Evolutionary conservation across 2,329 filamentous ascomycete genomes (phyloP), one percentile per base, ranked within the genome.

Genomic region (Aschersonia sp.): DNA sequence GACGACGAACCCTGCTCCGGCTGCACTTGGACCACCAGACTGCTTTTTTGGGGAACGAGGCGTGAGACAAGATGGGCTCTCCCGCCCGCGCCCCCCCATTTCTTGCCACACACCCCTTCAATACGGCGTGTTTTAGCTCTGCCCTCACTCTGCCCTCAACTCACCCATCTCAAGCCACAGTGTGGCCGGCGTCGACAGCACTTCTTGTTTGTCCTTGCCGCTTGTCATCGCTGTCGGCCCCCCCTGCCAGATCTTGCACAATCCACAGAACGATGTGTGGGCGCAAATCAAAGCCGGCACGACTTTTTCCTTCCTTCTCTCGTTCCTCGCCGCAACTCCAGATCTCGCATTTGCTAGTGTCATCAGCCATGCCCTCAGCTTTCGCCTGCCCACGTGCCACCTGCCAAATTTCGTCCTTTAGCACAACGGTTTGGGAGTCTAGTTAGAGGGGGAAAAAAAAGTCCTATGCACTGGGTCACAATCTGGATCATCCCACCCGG

Each of bases 401-500:
- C 22, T 22, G 22, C 22, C 22, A 22, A 22, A 22, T 22, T 22
- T 22, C 22, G 22, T 22, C 22, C 22, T 22, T 22, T 22, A 22
- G 22, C 22, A 22, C 22, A 22, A 22, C 22, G 22, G 22, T 22
- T 22, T 22, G 22, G 22, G 43, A 39, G 12, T 14, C 43, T 45
- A 47, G 35, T 44, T n/a, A 45, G 30, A 46, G 11, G 11, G 41
- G 5, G 39, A 35, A 37, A 12, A 37, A 12, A 8, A 37, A 37
- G 8, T 37, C 48, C 46, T 42, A 44, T 43, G 31, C 46, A 30
- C 41, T 43, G 43, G 46, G 41, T 44, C 46, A 44, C 40, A 45
- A 46, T 31, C 41, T 48, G 46, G 14, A 48, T 45, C 44, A 45
- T 48, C 29, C 35, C 49, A 48, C 46, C 14, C 42, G 42, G 43